Conservation (phyloP, 2,329 filamentous ascomycete genomes). For the Cladosporium halotolerans region DNA sequence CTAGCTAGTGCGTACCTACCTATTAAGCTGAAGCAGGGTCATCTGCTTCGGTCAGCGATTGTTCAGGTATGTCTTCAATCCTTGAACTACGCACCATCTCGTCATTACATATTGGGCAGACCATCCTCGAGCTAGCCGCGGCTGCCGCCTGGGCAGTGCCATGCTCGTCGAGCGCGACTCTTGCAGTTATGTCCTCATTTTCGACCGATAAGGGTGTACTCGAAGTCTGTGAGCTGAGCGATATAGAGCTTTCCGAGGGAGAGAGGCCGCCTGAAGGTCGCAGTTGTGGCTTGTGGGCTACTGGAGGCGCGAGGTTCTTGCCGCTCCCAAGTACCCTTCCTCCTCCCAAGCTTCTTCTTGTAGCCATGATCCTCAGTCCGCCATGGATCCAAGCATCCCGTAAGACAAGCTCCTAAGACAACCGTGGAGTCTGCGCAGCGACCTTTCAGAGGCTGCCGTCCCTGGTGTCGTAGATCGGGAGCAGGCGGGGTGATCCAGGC, state of each 20-base stretch:
- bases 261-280: conserved; percentile 48
- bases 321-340: conserved; percentile 86
- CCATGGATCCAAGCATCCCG: neutral
- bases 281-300: conserved; percentile 15
- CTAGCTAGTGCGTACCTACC: conserved; percentile 38
- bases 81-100: conserved; percentile 67
- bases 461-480: neutral
- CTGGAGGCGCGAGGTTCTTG: conserved; percentile 62
- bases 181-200: conserved; percentile 71
- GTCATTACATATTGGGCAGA: conserved; percentile 97
- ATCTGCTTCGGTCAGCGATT: conserved; percentile 50
- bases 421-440: neutral
- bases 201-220: conserved; percentile 64
- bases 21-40: conserved; percentile 86
- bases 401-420: neutral
- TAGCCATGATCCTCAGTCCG: conserved; percentile 55
- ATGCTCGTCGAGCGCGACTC: conserved; percentile 65
- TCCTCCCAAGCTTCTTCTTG: conserved; percentile 75
- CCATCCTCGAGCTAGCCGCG: conserved; percentile 60
- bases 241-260: conserved; percentile 66
- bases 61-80: neutral
- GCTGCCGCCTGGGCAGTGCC: conserved; percentile 49
- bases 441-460: neutral
- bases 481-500: neutral
- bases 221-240: conserved; percentile 69